Conservation (phyloP, 2,329 filamentous ascomycete species). For the Aspergillus pseudoterreus region DNA sequence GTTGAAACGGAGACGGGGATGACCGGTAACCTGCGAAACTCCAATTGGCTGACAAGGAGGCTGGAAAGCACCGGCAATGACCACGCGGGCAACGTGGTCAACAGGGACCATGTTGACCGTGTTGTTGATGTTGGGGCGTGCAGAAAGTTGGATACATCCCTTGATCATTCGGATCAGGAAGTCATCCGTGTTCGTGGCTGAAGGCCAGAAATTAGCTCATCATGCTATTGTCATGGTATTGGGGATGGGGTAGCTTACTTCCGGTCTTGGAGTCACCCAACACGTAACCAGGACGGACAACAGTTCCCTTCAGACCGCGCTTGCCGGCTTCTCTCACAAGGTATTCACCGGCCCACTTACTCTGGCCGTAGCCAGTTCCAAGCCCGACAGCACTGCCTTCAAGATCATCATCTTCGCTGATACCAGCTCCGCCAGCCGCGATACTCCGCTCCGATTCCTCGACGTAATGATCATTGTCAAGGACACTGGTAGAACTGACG, state of each 20-base stretch:
- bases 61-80: constrained; percentile 69
- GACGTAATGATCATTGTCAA: constrained; percentile 80
- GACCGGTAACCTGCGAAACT: constrained; percentile 75
- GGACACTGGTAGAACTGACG: constrained; percentile 74
- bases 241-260: constrained; percentile 19
- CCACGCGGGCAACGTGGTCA: constrained; percentile 74
- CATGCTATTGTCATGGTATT: background rate
- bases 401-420: constrained; percentile 75
- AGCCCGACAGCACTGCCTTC: constrained; percentile 72
- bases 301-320: constrained; percentile 69
- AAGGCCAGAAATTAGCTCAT: constrained; percentile 28
- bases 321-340: constrained; percentile 74
- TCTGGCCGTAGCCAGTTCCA: constrained; percentile 84
- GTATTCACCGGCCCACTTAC: constrained; percentile 76
- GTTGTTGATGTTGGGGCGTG: constrained; percentile 74
- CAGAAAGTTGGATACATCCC: constrained; percentile 75
- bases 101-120: constrained; percentile 89
- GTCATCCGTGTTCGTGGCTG: constrained; percentile 71
- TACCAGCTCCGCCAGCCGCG: constrained; percentile 58
- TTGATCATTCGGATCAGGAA: constrained; percentile 85
- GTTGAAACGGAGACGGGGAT: constrained; percentile 74
- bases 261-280: constrained; percentile 69
- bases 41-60: constrained; percentile 53
- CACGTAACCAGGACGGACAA: constrained; percentile 83
- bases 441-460: constrained; percentile 63